Conservation (phyloP, 2,329 filamentous ascomycete genomes). For the Aureobasidium namibiae region DNA sequence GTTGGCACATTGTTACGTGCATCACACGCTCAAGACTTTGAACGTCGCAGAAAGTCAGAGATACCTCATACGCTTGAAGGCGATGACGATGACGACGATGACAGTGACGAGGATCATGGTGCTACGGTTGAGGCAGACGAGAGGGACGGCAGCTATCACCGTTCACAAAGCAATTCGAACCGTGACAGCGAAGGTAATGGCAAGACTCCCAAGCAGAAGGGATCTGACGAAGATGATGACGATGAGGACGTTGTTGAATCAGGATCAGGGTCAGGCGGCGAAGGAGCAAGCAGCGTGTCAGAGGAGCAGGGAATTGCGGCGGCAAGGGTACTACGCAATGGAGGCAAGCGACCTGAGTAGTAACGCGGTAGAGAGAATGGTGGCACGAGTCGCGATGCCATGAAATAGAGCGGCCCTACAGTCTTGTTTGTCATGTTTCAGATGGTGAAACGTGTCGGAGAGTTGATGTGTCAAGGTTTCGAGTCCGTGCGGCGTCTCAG, state of each 20-base stretch:
- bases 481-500: neutral
- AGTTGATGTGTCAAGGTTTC: neutral
- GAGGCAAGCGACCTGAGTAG: neutral
- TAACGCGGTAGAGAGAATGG: neutral
- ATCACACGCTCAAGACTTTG: conserved; percentile 87
- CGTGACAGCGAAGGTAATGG: neutral
- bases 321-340: neutral
- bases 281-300: conserved; percentile 2
- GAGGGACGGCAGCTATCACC: neutral
- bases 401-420: neutral
- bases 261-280: neutral
- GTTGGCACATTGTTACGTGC: conserved; percentile 65
- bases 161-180: neutral
- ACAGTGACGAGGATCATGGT: conserved; percentile 23
- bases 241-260: neutral
- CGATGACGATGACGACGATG: conserved; percentile 27
- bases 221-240: neutral
- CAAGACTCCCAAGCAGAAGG: neutral
- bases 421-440: neutral
- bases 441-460: neutral
- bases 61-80: conserved; percentile 24
- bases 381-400: neutral
- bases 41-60: conserved; percentile 59
- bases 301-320: neutral
- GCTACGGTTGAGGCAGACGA: neutral